phyloP scores from a whole-genome alignment of 192 early-diverging fungal genomes.

The Spinellus fusiger region DNA sequence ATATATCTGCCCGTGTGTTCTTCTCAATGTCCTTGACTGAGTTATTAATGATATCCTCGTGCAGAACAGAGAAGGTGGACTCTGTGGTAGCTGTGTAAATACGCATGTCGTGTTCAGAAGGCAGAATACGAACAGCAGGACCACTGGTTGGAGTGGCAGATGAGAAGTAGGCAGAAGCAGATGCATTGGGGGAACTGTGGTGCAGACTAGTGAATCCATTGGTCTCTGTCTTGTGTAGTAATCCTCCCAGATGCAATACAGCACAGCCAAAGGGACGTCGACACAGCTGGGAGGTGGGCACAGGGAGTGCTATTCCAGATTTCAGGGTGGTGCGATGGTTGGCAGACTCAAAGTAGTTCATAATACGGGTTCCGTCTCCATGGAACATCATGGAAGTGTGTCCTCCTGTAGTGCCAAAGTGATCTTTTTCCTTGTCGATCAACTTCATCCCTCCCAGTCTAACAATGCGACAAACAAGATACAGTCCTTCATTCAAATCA shows the following conservation, averaged over 20 bases:
- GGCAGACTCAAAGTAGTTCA: background rate
- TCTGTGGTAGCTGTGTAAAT: conserved; percentile 48
- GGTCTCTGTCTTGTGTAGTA: conserved; percentile 33
- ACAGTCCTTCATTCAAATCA: conserved; percentile 46
- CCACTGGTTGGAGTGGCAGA: background rate
- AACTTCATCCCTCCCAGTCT: conserved; percentile 58
- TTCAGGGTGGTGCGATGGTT: background rate
- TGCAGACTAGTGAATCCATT: background rate
- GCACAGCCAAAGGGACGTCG: conserved; percentile 62
- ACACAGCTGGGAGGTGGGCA: conserved; percentile 17
- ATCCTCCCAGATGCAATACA: conserved; percentile 40
- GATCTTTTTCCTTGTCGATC: conserved; percentile 41
- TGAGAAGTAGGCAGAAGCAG: background rate
- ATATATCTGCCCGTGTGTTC: conserved; percentile 35
- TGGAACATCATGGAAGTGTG: conserved; percentile 22
- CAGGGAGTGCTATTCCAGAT: background rate
- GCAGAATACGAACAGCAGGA: conserved; percentile 1
- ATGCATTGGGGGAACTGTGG: background rate
- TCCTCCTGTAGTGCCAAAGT: conserved; percentile 15
- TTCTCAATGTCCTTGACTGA: conserved; percentile 39
- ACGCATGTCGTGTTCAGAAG: conserved; percentile 42
- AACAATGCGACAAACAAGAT: conserved; percentile 56
- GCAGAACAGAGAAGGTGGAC: conserved; percentile 39
- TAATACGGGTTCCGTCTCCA: conserved; percentile 1
- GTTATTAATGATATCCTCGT: conserved; percentile 50